Evolutionary conservation across 1,284 basidiomycete genomes (phyloP).

Genomic region (Melanopsichium pennsylvanicum): DNA sequence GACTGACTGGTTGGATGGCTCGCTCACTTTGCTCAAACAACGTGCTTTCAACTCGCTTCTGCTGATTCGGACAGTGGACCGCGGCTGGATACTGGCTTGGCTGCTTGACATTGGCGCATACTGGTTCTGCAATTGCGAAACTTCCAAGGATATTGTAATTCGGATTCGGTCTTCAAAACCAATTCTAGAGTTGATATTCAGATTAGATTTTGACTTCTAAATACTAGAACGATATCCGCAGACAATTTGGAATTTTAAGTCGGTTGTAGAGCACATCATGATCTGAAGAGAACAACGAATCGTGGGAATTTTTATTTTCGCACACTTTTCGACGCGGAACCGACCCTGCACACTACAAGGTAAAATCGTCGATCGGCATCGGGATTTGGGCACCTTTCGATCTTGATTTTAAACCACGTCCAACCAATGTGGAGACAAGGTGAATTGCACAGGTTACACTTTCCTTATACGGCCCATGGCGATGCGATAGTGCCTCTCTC

Average conservation of each 20-base stretch:
- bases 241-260: neutral
- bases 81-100: too few species aligned
- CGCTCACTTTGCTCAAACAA: too few species aligned
- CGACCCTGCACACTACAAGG: conserved; percentile 19
- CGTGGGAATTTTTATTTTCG: conserved; percentile 32
- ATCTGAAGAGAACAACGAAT: neutral
- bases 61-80: too few species aligned
- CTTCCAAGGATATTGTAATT: neutral
- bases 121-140: conserved; percentile 4
- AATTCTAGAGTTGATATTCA: neutral
- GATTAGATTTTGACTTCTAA: neutral
- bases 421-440: neutral
- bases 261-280: conserved; percentile 4
- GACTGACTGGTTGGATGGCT: too few species aligned
- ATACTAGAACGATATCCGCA: neutral
- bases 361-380: conserved; percentile 1
- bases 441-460: too few species aligned
- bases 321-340: neutral
- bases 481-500: neutral
- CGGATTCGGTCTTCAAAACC: neutral
- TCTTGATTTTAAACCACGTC: neutral
- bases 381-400: too few species aligned
- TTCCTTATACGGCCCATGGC: too few species aligned
- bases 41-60: too few species aligned
- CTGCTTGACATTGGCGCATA: too few species aligned